Conservation (phyloP, 768 basidiomycete species). For the Trametes villosa region DNA sequence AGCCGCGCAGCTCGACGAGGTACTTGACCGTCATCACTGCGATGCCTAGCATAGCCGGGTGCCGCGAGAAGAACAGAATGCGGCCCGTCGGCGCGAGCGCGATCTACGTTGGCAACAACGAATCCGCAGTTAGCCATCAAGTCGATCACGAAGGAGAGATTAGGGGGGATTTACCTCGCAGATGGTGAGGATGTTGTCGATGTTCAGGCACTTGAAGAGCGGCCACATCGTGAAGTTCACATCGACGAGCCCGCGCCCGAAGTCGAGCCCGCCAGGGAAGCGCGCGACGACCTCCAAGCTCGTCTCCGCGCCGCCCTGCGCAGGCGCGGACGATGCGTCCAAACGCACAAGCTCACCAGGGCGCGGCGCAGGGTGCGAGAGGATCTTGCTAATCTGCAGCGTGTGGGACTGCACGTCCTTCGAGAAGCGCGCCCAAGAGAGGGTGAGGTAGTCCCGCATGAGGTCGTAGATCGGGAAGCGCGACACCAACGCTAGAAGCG, state of each 20-base stretch:
- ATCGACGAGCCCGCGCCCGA: constrained; percentile 87
- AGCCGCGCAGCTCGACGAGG: constrained; percentile 89
- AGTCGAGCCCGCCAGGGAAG: constrained; percentile 93
- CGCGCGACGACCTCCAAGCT: constrained; percentile 83
- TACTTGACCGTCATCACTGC: constrained; percentile 92
- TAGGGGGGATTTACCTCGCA: constrained; percentile 66
- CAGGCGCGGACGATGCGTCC: constrained; percentile 69
- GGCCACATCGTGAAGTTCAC: constrained; percentile 99
- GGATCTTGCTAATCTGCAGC: constrained; percentile 85
- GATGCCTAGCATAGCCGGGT: constrained; percentile 90
- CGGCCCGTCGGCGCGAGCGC: constrained; percentile 87
- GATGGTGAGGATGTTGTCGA: constrained; percentile 91
- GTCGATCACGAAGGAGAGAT: background rate
- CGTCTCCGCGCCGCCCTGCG: constrained; percentile 54
- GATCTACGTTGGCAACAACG: constrained; percentile 49
- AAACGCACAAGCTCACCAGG: constrained; percentile 86
- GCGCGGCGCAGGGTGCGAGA: constrained; percentile 85
- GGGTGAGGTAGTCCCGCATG: constrained; percentile 94
- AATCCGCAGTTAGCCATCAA: background rate
- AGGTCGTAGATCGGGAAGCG: constrained; percentile 93
- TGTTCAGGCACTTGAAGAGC: constrained; percentile 87
- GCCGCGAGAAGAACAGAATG: constrained; percentile 84
- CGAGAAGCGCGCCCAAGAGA: constrained; percentile 92
- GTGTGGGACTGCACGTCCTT: constrained; percentile 95
- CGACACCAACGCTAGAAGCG: constrained; percentile 72